phyloP scores from a whole-genome alignment of 768 basidiomycete species.

The Pleurotus ostreatus region DNA sequence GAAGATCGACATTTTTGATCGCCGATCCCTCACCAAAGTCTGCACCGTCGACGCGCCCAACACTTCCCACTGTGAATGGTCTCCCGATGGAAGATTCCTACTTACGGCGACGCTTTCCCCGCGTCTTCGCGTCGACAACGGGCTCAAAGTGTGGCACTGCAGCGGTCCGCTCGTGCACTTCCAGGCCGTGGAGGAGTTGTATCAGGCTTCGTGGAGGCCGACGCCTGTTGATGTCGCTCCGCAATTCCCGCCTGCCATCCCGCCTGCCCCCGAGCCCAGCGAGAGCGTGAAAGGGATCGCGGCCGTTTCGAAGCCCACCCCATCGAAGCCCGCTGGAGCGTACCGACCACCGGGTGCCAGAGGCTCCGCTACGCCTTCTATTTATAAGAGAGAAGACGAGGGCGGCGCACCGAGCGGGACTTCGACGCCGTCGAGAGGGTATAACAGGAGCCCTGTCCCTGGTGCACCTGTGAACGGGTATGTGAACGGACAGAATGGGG shows the following conservation, averaged over 20 bases:
- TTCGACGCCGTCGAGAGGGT: conserved; percentile 42
- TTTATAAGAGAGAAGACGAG: conserved; percentile 91
- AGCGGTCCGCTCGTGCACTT: conserved; percentile 83
- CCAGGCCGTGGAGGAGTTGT: conserved; percentile 82
- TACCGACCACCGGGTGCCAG: conserved; percentile 94
- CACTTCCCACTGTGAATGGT: conserved; percentile 94
- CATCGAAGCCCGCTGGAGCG: conserved; percentile 73
- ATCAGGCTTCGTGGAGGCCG: conserved; percentile 85
- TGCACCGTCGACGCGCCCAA: conserved; percentile 88
- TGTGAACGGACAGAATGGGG: conserved; percentile 30
- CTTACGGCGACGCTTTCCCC: conserved; percentile 96
- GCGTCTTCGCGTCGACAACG: conserved; percentile 93
- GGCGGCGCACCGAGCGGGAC: conserved; percentile 55
- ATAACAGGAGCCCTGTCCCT: conserved; percentile 54
- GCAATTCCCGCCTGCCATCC: conserved; percentile 63
- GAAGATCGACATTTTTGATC: conserved; percentile 89
- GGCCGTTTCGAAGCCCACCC: conserved; percentile 48
- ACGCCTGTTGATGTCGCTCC: conserved; percentile 61
- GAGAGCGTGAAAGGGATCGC: conserved; percentile 49
- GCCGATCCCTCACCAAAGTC: conserved; percentile 74
- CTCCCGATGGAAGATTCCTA: conserved; percentile 87
- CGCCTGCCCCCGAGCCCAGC: conserved; percentile 63
- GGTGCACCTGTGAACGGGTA: conserved; percentile 38
- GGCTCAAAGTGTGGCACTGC: conserved; percentile 95
- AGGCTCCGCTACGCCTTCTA: conserved; percentile 81